Conservation (phyloP, 345 rosid genomes). For the Salix udensis region DNA sequence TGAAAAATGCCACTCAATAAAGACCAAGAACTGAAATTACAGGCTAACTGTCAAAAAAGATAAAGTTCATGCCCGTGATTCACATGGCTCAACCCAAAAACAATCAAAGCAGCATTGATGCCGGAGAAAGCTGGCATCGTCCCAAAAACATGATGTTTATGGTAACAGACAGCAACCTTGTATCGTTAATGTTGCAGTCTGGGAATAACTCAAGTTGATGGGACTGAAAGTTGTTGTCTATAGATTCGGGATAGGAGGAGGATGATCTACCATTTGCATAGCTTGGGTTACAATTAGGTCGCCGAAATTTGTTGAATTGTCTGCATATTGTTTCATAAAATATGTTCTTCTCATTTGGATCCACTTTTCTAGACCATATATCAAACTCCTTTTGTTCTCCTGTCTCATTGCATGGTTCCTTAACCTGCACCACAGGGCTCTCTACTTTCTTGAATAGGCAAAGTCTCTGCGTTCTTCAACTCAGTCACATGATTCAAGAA, state of each 20-base stretch:
- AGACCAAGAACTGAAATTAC: neutral
- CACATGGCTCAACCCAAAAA: neutral
- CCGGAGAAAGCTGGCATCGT: neutral
- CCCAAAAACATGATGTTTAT: too few relatives aligned
- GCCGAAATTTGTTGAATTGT: neutral
- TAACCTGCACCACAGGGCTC: neutral
- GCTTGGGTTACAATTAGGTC: neutral
- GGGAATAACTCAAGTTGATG: neutral
- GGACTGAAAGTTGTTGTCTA: neutral
- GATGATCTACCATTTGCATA: neutral
- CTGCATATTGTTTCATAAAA: conserved; percentile 4
- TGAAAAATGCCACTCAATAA: neutral
- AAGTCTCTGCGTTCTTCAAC: too few relatives aligned
- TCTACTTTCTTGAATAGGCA: too few relatives aligned
- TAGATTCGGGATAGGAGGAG: neutral
- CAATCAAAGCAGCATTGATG: neutral
- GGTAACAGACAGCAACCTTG: neutral
- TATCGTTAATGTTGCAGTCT: neutral
- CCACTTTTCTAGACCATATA: neutral
- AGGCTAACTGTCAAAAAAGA: neutral
- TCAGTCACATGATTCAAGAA: too few relatives aligned
- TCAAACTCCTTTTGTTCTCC: neutral
- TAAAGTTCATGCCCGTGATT: neutral
- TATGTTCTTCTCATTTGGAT: neutral
- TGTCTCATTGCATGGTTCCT: neutral